phyloP scores from a whole-genome alignment of 1,139 yeast species.

The Protomyces arabidopsidicola region DNA sequence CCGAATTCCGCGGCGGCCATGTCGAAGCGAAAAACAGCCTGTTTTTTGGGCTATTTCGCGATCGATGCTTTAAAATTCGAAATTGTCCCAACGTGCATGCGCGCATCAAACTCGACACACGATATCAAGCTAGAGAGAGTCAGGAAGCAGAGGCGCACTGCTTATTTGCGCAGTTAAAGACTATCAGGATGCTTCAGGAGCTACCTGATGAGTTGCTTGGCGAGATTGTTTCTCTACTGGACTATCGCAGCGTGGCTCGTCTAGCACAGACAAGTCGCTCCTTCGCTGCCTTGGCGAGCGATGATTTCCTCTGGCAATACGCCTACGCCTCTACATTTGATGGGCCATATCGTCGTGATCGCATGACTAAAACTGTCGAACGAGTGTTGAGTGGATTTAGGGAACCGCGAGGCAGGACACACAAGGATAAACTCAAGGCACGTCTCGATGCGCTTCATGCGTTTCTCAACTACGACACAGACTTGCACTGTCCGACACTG shows the following conservation, averaged over 20 bases:
- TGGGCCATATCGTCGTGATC: not conserved
- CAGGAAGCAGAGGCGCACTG: too few relatives aligned
- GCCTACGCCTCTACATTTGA: not conserved
- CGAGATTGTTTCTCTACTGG: slow-evolving; percentile 6
- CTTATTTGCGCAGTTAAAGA: too few relatives aligned
- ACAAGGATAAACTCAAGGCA: not conserved
- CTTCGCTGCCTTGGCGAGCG: not conserved
- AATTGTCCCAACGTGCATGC: too few relatives aligned
- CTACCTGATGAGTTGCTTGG: slow-evolving; percentile 14
- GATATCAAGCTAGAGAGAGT: too few relatives aligned
- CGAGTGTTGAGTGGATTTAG: not conserved
- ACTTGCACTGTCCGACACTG: not conserved
- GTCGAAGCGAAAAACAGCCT: too few relatives aligned
- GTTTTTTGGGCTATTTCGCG: too few relatives aligned
- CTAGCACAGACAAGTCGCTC: not conserved
- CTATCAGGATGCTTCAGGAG: too few relatives aligned
- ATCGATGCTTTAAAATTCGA: too few relatives aligned
- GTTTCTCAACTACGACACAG: not conserved
- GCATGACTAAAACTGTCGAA: not conserved
- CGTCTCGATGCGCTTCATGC: not conserved
- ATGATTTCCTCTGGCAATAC: not conserved
- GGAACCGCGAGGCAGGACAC: not conserved
- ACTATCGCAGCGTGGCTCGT: slow-evolving; percentile 2
- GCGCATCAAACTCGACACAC: too few relatives aligned
- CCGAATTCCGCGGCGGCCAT: too few relatives aligned